Evolutionary conservation across 1,284 basidiomycete species (phyloP), one percentile per base, ranked within the genome.

Genomic region (Irpex lacteus): DNA sequence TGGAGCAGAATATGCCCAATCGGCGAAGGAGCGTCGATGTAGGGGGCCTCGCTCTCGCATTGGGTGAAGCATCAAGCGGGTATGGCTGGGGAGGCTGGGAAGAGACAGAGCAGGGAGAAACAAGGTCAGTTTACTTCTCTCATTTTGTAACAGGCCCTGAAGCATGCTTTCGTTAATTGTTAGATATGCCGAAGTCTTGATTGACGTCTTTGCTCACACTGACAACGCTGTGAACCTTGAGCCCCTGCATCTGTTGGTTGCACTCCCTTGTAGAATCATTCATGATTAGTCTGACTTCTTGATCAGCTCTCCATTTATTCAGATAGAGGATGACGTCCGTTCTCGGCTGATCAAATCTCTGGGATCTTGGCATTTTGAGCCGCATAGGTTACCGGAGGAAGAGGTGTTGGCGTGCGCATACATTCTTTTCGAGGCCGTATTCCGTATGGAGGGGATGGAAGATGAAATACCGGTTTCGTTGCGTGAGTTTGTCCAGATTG

Each of bases 291-390:
- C 18, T 18, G 37, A 47, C 54, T 21, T 32, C 18, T 18, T 44
- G 13, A 19, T 59, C 26, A 32, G 32, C 65, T 75, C 68, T 19
- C 72, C 70, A 55, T 78, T 66, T 70, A 67, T 78, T 68, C 63
- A 74, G 37, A 67, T 74, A 55, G 70, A 70, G 15, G 66, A 68
- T 69, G 68, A 73, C 52, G 73, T 75, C 38, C 81, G 87, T 76
- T 72, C 77, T 74, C 76, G 82, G 9, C 81, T 92, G 59, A 90
- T 97, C 67, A 73, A 79, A 19, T 80, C 82, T 0, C 81, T 97
- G 7, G 87, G 90, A 66, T 82, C 80, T 7, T 97, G 95, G 95
- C 80, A 91, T 67, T 98, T 97, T 74, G 90, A 95, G 70, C 95
- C 95, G 2, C 90, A 94, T 74, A 84, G 84, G 59, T 83, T 96